A percentile compares a stretch with the other conserved stretches of the same genome.
phyloP scores from a whole-genome alignment of 1,284 basidiomycete genomes.

The Trametes versicolor region DNA sequence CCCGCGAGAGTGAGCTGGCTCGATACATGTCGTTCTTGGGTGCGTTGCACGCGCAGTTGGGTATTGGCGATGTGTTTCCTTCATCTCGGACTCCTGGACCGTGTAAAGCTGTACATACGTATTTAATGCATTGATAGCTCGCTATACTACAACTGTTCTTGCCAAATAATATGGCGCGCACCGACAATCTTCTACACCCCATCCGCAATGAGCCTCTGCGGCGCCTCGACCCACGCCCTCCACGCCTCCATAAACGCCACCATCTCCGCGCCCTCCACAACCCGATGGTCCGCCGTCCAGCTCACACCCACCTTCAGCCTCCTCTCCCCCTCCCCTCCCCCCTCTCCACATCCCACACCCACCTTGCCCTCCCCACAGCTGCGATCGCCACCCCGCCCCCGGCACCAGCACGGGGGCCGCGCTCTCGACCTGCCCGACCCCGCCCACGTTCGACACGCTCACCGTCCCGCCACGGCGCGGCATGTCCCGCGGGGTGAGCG shows the following conservation, averaged over 20 bases:
- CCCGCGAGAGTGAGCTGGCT: conserved; percentile 6
- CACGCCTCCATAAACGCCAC: conserved; percentile 92
- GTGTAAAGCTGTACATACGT: not conserved
- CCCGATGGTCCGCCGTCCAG: conserved; percentile 92
- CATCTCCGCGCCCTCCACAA: conserved; percentile 93
- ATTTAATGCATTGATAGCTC: too few relatives aligned
- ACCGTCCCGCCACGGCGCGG: conserved; percentile 79
- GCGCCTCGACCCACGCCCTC: conserved; percentile 86
- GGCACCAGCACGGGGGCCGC: conserved; percentile 87
- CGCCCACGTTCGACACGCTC: conserved; percentile 90
- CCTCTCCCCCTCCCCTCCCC: conserved; percentile 59
- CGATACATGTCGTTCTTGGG: not conserved
- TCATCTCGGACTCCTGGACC: too few relatives aligned
- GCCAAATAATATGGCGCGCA: not conserved
- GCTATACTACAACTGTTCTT: not conserved
- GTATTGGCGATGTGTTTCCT: too few relatives aligned
- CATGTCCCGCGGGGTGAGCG: conserved; percentile 70
- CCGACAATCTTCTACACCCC: conserved; percentile 52
- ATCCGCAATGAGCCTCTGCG: conserved; percentile 77
- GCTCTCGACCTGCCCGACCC: conserved; percentile 76
- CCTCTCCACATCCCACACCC: conserved; percentile 77
- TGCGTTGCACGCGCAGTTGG: too few relatives aligned
- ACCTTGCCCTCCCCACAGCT: conserved; percentile 86
- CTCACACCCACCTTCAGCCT: conserved; percentile 81
- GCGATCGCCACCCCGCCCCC: conserved; percentile 93